Evolutionary conservation across 2,329 filamentous ascomycete species (phyloP).

Genomic region (Phoma sp.): DNA sequence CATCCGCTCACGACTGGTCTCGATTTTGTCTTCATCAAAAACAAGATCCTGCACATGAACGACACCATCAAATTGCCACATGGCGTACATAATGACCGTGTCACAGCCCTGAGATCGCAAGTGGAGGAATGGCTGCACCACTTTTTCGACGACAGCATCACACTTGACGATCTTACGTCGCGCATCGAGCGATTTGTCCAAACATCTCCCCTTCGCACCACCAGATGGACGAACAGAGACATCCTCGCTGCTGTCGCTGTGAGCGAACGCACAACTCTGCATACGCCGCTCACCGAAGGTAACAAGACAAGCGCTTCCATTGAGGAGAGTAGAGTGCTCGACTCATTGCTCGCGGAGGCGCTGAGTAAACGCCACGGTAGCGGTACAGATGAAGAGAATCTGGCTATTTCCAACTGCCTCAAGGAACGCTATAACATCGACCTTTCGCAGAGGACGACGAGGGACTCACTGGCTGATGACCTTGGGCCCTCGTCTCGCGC

Average conservation of each 20-base stretch:
- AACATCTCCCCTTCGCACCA: constrained; percentile 25
- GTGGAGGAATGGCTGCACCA: constrained; percentile 23
- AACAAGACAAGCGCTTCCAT: constrained; percentile 8
- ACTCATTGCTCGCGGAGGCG: constrained; percentile 29
- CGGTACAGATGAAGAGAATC: constrained; percentile 25
- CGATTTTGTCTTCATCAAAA: constrained; percentile 25
- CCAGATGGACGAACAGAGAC: constrained; percentile 26
- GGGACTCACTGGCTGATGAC: no score
- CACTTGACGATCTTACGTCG: constrained; percentile 23
- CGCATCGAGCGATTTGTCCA: constrained; percentile 28
- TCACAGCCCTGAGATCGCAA: not conserved
- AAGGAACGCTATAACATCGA: constrained; percentile 25
- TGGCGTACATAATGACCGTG: constrained; percentile 22
- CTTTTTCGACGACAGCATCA: constrained; percentile 20
- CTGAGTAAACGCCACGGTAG: constrained; percentile 27
- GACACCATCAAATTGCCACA: not conserved
- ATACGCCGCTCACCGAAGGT: constrained; percentile 1
- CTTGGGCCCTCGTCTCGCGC: no score
- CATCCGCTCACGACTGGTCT: constrained; percentile 35
- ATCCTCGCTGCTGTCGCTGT: constrained; percentile 35
- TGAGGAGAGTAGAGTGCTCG: constrained; percentile 17
- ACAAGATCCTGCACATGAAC: no score
- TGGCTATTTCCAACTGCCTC: constrained; percentile 26
- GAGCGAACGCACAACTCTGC: constrained; percentile 16
- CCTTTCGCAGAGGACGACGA: no score